Evolutionary conservation across 2,329 filamentous ascomycete genomes (phyloP), one percentile per base, ranked within the genome.

Genomic region (Botrytis paeoniae): DNA sequence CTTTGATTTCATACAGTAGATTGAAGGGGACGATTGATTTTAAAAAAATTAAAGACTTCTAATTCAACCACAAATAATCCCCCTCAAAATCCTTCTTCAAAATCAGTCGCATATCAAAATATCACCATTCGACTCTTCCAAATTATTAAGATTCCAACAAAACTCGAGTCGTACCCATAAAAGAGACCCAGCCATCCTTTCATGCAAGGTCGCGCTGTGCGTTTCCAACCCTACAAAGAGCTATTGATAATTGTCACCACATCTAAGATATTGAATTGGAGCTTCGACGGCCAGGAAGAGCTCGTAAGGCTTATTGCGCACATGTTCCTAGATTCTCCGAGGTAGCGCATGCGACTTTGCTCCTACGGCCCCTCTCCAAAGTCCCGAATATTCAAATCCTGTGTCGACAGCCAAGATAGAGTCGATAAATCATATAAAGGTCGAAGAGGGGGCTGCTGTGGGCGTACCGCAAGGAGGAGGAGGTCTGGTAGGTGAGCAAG

Each of bases 381-480:
- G 35, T 60, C 62, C 59, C 51, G 35, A 41, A 71, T 37, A 57
- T 68, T 65, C 73, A 60, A 37, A 74, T 66, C 59, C 72, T 62
- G 59, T 70, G 64, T 74, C 74, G 76, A 69, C 75, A 79, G 79
- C 77, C 79, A 81, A 79, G 77, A 81, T 81, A 81, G 80, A 80
- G 78, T 79, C 79, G 76, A 77, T 76, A 75, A 76, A 76, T 75
- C 75, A 73, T 72, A 73, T 63, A 66, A 77, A 75, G 71, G 71
- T 71, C 65, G 78, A 73, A 76, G 78, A 76, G 76, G 78, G 77
- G 76, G 77, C 63, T 73, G 76, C 74, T 73, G 77, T 76, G 78
- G 78, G 75, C 64, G 75, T 73, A 70, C 62, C 74, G 74, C 76
- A 77, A 75, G 77, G 77, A 75, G 76, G 70, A 72, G 79, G 75